Conservation (phyloP, 768 basidiomycete genomes). For the Flagelloscypha sp. region DNA sequence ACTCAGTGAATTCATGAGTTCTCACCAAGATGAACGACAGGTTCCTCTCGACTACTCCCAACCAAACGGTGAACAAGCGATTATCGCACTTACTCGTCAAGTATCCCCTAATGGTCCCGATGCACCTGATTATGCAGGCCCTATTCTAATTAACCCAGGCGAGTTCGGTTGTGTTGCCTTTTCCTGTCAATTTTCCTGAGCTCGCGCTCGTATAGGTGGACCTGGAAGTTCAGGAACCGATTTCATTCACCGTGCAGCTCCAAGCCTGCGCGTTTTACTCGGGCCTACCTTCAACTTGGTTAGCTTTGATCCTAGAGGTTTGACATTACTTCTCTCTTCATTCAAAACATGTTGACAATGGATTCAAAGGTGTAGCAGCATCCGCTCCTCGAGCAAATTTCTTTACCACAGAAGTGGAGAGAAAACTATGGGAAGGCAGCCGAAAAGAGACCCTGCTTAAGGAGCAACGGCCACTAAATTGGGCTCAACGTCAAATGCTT, state of each 20-base stretch:
- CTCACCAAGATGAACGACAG: too few species aligned
- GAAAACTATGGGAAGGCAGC: constrained; percentile 2
- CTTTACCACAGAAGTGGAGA: constrained; percentile 8
- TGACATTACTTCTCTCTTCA: not conserved
- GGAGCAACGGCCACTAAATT: too few species aligned
- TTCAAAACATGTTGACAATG: not conserved
- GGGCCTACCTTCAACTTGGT: constrained; percentile 14
- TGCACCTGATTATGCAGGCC: constrained; percentile 11
- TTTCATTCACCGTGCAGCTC: not conserved
- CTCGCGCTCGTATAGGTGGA: too few species aligned
- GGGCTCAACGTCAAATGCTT: constrained; percentile 6
- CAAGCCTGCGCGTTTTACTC: constrained; percentile 5
- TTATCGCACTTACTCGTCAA: constrained; percentile 11
- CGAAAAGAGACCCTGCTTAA: too few species aligned
- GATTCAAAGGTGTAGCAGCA: constrained; percentile 6
- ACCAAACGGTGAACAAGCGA: constrained; percentile 7
- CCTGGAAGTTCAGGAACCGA: constrained; percentile 14
- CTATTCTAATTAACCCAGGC: constrained; percentile 14
- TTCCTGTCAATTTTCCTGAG: too few species aligned
- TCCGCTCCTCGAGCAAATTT: constrained; percentile 11
- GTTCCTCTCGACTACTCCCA: constrained; percentile 13
- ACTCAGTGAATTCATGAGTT: not conserved
- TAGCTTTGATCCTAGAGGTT: constrained; percentile 18
- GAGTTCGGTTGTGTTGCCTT: too few species aligned
- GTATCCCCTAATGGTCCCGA: constrained; percentile 8